Evolutionary conservation across 2,329 filamentous ascomycete species (phyloP), one percentile per base, ranked within the genome.

Genomic region (Pseudopyrenochaeta lycopersici): DNA sequence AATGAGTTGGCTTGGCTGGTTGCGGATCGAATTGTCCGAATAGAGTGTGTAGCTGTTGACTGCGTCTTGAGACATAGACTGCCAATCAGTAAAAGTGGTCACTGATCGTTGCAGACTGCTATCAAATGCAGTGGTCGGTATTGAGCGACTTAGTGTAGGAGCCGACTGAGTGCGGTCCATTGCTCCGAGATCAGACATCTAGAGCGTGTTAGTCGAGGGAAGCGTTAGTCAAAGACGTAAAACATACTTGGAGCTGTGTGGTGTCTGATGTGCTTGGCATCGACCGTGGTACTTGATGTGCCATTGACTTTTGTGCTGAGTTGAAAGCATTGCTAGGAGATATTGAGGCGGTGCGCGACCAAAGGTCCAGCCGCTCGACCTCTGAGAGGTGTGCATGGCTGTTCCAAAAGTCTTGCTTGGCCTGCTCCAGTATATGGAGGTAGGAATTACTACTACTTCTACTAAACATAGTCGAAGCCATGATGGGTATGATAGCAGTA

Each of bases 131-230:
- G 59, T 55, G 39, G 65, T 61, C 4, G 75, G 74, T 33, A 62
- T 54, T 32, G 72, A 71, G 38, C 66, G 64, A 42, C 58, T 52
- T 70, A 76, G 74, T 41, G 60, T 36, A 3, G 75, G 73, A 29
- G 73, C 71, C 23, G 76, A 77, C 38, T 59, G 70, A 20, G 64
- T 63, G 39, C 74, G 70, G 47, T 68, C 71, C 70, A 76, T 72
- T 48, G 62, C 53, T 31, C 59, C 60, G 45, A 63, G 60, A 49
- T 56, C 57, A 18, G 59, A 55, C 15, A 51, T 58, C 71, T 74
- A 60, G 48, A 30, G 48, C 18, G 51, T 17, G 70, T 76, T 72
- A 77, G 71, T 70, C 56, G 32, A 55, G 59, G 52, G 50, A 48
- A 57, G 52, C 21, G 54, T 18, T 40, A 48, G 70, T 68, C 67